Evolutionary conservation across 2,329 filamentous ascomycete genomes (phyloP).

Genomic region (Cephalotrichum gorgonifer): DNA sequence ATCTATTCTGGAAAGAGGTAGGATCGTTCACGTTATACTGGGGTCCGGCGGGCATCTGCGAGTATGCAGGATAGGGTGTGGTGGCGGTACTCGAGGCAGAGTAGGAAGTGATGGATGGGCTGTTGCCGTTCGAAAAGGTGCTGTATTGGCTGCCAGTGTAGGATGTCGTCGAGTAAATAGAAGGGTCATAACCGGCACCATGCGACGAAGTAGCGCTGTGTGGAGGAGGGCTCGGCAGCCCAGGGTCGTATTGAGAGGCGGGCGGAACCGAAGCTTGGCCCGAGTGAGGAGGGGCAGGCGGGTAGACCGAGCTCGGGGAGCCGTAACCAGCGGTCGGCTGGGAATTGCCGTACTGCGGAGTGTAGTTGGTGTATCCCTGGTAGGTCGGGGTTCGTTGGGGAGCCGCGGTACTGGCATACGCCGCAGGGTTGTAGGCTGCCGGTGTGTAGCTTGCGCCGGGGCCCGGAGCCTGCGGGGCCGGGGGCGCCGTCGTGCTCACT

Average conservation of each 20-base stretch:
- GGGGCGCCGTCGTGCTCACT: slow-evolving; percentile 13
- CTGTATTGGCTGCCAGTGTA: slow-evolving; percentile 16
- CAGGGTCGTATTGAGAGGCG: slow-evolving; percentile 27
- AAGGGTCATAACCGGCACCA: slow-evolving; percentile 25
- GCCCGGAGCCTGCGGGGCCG: slow-evolving; percentile 23
- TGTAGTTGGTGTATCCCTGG: slow-evolving; percentile 34
- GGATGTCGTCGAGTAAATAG: slow-evolving; percentile 15
- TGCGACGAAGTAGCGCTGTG: slow-evolving; percentile 14
- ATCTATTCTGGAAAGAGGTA: slow-evolving; percentile 30
- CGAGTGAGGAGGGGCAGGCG: not conserved
- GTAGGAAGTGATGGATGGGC: slow-evolving; percentile 20
- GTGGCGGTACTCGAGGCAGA: slow-evolving; percentile 1
- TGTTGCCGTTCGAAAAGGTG: slow-evolving; percentile 24
- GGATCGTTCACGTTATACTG: slow-evolving; percentile 37
- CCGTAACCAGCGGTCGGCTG: slow-evolving; percentile 10
- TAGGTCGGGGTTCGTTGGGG: slow-evolving; percentile 43
- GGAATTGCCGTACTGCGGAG: slow-evolving; percentile 8
- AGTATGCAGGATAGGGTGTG: slow-evolving; percentile 38
- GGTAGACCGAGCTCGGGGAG: slow-evolving; percentile 2
- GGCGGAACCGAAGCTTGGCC: not conserved
- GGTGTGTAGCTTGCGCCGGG: slow-evolving; percentile 31
- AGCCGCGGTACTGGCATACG: slow-evolving; percentile 37
- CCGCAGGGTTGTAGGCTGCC: slow-evolving; percentile 48
- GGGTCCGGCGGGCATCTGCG: slow-evolving; percentile 42
- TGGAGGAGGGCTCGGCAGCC: slow-evolving; percentile 24